Conservation (phyloP, 495 filamentous ascomycete genomes). For the Neurospora sp. region DNA sequence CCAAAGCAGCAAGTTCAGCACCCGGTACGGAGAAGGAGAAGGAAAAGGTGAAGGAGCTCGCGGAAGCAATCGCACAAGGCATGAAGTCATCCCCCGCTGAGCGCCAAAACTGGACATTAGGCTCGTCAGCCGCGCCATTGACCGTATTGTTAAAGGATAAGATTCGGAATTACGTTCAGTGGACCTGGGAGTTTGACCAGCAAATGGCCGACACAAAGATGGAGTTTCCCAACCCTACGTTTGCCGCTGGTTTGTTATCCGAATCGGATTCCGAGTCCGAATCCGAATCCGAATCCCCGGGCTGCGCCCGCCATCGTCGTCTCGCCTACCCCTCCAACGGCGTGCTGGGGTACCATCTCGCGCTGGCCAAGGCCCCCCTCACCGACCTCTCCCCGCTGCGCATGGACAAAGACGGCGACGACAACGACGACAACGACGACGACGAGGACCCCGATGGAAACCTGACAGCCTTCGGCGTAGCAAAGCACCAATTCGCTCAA, state of each 20-base stretch:
- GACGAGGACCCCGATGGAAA: neutral
- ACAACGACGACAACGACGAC: neutral
- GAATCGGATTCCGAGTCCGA: neutral
- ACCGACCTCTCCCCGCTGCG: slow-evolving; percentile 6
- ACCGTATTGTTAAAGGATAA: neutral
- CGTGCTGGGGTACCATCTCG: slow-evolving; percentile 36
- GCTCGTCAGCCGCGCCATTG: neutral
- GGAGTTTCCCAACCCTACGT: slow-evolving; percentile 26
- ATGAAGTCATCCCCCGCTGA: neutral
- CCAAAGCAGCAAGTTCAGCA: neutral
- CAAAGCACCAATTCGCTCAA: slow-evolving; percentile 20
- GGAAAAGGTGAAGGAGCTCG: too few relatives aligned
- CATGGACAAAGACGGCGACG: neutral
- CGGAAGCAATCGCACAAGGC: too few relatives aligned
- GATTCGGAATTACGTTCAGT: neutral
- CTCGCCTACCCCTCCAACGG: slow-evolving; percentile 38
- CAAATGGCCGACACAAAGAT: too few relatives aligned
- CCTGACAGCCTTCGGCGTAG: slow-evolving; percentile 7
- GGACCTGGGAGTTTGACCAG: neutral
- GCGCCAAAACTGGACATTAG: neutral
- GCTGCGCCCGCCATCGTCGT: neutral
- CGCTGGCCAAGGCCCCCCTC: slow-evolving; percentile 16
- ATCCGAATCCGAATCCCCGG: neutral
- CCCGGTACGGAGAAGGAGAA: neutral
- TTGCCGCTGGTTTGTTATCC: slow-evolving; percentile 10